These are phyloP conservation scores for Leccinum fibrillosum DNA, from an alignment of 768 basidiomycete genomes.

Conservation along the genomic window DNA sequence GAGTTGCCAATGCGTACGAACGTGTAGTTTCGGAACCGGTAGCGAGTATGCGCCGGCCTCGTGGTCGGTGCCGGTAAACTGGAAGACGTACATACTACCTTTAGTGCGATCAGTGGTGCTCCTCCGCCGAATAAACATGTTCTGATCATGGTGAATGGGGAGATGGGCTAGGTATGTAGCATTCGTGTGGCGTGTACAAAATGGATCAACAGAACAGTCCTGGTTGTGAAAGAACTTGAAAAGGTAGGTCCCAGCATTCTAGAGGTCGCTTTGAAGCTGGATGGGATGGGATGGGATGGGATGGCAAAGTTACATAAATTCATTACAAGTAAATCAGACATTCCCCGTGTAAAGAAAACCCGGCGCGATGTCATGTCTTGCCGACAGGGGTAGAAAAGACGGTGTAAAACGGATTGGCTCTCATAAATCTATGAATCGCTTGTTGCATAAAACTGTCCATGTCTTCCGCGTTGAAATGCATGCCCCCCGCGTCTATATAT, in stretches of 20 bases:
- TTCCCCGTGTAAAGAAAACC: constrained; percentile 4
- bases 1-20: neutral
- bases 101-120: neutral
- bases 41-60: neutral
- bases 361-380: neutral
- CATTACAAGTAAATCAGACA: constrained; percentile 13
- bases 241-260: neutral
- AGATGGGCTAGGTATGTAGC: constrained; percentile 1
- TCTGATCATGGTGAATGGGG: neutral
- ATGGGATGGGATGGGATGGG: neutral
- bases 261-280: neutral
- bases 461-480: constrained; percentile 14
- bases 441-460: constrained; percentile 18
- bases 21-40: neutral
- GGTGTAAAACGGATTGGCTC: constrained; percentile 13
- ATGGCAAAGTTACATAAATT: constrained; percentile 2
- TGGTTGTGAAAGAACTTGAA: neutral
- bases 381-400: constrained; percentile 14
- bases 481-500: constrained; percentile 16
- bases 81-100: neutral
- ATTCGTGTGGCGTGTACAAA: constrained; percentile 3
- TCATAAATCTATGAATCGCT: constrained; percentile 25
- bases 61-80: neutral
- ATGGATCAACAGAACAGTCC: neutral
- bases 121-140: neutral